Percentiles rank a stretch among this genome's conserved stretches.
These are phyloP conservation scores for Eustoma russellianum DNA, from an alignment of 257 asterid genomes.

Conservation along the genomic window DNA sequence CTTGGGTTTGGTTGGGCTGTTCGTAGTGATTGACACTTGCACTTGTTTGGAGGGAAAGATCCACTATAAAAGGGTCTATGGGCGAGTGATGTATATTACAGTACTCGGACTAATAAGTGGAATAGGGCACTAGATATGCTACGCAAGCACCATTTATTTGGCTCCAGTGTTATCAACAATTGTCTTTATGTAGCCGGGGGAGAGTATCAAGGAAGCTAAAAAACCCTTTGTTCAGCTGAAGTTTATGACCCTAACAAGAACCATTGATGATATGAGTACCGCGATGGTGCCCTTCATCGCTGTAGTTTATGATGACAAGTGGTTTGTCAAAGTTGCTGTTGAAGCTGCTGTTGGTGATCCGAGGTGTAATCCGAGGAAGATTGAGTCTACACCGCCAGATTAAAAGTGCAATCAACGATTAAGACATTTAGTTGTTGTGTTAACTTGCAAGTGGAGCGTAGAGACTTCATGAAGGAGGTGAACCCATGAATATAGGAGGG, in stretches of 20 bases:
- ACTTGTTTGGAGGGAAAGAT: conserved; percentile 44
- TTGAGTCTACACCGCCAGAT: too few relatives aligned
- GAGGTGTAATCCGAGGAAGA: too few relatives aligned
- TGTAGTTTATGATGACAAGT: conserved; percentile 35
- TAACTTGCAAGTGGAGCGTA: too few relatives aligned
- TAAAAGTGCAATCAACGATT: too few relatives aligned
- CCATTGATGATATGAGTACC: conserved; percentile 36
- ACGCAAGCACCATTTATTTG: conserved; percentile 38
- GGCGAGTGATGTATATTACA: conserved; percentile 42
- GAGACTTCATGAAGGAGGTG: too few relatives aligned
- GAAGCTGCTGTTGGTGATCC: too few relatives aligned
- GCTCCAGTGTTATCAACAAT: conserved; percentile 37
- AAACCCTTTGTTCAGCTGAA: conserved; percentile 45
- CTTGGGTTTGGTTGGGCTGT: conserved; percentile 51
- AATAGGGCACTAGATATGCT: conserved; percentile 47
- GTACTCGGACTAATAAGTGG: conserved; percentile 46
- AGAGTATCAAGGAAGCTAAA: conserved; percentile 40
- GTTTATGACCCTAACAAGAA: conserved; percentile 38
- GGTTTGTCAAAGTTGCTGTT: too few relatives aligned
- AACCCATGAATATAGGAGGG: too few relatives aligned
- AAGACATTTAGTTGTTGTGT: too few relatives aligned
- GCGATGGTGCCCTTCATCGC: conserved; percentile 50
- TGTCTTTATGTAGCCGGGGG: conserved; percentile 53
- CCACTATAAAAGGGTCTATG: conserved; percentile 37
- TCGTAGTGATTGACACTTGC: conserved; percentile 39